Percentiles rank a stretch among this genome's conserved stretches.
Conservation (phyloP, 176 grass and related monocot genomes). For the Triticum aestivum region IWGSC_CS_RefSeq_v2.1 NC_057804.1:46042211-46042710, state of each 20-base stretch:
- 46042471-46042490: not conserved
- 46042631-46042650: too few relatives aligned
- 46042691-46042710: not conserved
- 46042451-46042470: conserved; percentile 49
- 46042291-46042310: conserved; percentile 69
- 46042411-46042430: conserved; percentile 56
- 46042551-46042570: not conserved
- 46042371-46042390: conserved; percentile 80
- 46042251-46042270: conserved; percentile 94
- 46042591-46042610: too few relatives aligned
- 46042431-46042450: conserved; percentile 58
- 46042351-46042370: conserved; percentile 59
- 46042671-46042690: too few relatives aligned
- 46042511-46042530: not conserved
- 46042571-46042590: too few relatives aligned
- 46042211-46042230: conserved; percentile 79
- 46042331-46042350: conserved; percentile 72
- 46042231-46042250: conserved; percentile 59
- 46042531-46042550: not conserved
- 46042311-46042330: conserved; percentile 73
- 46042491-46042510: not conserved
- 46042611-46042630: too few relatives aligned
- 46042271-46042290: conserved; percentile 72
- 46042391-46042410: conserved; percentile 51
- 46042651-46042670: too few relatives aligned